Evolutionary conservation across 1,284 basidiomycete species (phyloP).

Genomic region (Blastosporella zonata): DNA sequence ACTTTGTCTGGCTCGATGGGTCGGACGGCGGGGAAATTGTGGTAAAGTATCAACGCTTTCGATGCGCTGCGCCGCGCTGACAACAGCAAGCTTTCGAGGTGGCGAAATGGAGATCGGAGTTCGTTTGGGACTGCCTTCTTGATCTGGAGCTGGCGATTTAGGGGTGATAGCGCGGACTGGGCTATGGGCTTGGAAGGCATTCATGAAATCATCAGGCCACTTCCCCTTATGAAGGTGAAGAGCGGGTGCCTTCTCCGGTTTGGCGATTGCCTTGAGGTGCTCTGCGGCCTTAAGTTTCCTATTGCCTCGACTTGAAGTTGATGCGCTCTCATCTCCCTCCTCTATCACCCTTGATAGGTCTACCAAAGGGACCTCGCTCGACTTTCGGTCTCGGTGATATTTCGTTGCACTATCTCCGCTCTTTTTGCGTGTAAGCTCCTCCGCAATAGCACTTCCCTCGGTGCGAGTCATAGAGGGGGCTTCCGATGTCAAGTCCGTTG

Average conservation of each 20-base stretch:
- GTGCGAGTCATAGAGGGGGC: constrained; percentile 59
- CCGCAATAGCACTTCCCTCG: constrained; percentile 56
- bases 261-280: constrained; percentile 27
- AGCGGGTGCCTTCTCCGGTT: constrained; percentile 34
- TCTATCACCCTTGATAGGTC: constrained; percentile 70
- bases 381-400: constrained; percentile 49
- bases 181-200: constrained; percentile 44
- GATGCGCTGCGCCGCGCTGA: constrained; percentile 41
- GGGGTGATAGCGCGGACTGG: constrained; percentile 32
- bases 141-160: constrained; percentile 26
- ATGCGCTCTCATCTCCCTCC: constrained; percentile 62
- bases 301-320: constrained; percentile 27
- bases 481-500: constrained; percentile 73
- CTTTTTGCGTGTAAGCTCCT: constrained; percentile 45
- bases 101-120: constrained; percentile 49
- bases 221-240: constrained; percentile 73
- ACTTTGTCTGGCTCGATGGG: constrained; percentile 62
- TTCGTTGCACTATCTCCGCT: constrained; percentile 28
- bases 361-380: constrained; percentile 55
- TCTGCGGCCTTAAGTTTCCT: constrained; percentile 23
- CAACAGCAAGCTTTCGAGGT: constrained; percentile 54
- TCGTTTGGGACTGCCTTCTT: constrained; percentile 25
- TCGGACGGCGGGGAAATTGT: constrained; percentile 52
- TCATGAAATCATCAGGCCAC: constrained; percentile 79
- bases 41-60: constrained; percentile 47